Percentiles rank a stretch among this genome's conserved stretches.
Evolutionary conservation across 2,329 filamentous ascomycete species (phyloP).

Genomic region (Atkinsonella hypoxylon): DNA sequence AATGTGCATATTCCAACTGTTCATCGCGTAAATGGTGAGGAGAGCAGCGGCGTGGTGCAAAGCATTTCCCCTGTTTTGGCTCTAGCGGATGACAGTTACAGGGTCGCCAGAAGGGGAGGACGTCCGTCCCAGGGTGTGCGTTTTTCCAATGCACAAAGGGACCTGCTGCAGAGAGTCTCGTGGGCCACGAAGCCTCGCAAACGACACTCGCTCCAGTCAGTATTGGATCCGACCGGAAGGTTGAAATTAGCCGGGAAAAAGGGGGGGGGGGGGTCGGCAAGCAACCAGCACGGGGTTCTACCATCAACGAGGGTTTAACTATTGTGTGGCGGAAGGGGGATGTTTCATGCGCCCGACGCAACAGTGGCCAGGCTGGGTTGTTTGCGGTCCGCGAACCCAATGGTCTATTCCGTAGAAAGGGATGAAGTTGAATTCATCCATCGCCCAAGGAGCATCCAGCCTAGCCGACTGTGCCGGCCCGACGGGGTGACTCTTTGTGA

Average conservation of each 20-base stretch:
- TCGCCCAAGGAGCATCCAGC: too few species aligned
- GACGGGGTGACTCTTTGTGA: background rate
- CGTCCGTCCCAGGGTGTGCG: too few species aligned
- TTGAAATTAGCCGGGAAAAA: background rate
- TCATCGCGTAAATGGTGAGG: background rate
- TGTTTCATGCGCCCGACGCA: too few species aligned
- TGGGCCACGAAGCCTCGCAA: background rate
- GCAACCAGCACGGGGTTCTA: too few species aligned
- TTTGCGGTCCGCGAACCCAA: too few species aligned
- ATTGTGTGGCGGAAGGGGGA: too few species aligned
- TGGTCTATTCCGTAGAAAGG: too few species aligned
- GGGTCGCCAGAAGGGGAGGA: background rate
- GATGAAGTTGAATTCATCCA: too few species aligned
- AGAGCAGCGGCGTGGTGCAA: background rate
- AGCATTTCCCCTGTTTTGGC: background rate
- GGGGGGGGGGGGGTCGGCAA: too few species aligned
- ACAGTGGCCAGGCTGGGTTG: too few species aligned
- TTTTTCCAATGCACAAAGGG: background rate
- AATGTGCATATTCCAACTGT: background rate
- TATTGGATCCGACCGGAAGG: background rate
- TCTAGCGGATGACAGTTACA: background rate
- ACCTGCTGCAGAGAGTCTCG: background rate
- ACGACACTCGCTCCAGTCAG: background rate
- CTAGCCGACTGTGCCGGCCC: background rate
- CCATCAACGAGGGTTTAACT: too few species aligned